Evolutionary conservation across 2,329 filamentous ascomycete species (phyloP).

Genomic region (Apiospora pterosperma): DNA sequence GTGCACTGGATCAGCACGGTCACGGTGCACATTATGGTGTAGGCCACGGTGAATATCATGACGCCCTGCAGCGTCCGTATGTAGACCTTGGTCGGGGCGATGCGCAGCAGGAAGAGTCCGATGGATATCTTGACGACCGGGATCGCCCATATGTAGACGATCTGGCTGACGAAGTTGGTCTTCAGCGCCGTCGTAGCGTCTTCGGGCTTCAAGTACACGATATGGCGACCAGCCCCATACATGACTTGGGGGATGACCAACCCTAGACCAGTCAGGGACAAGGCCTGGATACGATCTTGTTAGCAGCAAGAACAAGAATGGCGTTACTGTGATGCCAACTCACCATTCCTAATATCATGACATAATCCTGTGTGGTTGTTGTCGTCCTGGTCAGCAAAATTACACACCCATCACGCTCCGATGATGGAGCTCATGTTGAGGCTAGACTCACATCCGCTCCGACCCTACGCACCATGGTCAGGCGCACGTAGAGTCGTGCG

Average conservation of each 20-base stretch:
- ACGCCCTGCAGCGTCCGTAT: constrained; percentile 31
- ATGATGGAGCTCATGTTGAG: neutral
- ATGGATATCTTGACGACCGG: constrained; percentile 40
- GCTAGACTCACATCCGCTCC: constrained; percentile 10
- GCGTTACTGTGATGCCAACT: neutral
- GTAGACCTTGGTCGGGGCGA: constrained; percentile 33
- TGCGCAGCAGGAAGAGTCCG: constrained; percentile 37
- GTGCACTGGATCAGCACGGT: constrained; percentile 47
- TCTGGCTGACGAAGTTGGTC: constrained; percentile 40
- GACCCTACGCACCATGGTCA: constrained; percentile 9
- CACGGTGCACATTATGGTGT: constrained; percentile 33
- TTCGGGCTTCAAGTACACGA: constrained; percentile 34
- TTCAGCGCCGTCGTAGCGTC: constrained; percentile 35
- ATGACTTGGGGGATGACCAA: constrained; percentile 37
- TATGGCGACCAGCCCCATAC: constrained; percentile 43
- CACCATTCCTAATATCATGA: constrained; percentile 3
- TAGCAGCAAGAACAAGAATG: neutral
- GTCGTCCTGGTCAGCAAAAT: neutral
- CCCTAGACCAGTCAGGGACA: constrained; percentile 35
- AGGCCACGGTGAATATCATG: constrained; percentile 33
- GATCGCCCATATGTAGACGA: constrained; percentile 38
- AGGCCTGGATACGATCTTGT: constrained; percentile 15
- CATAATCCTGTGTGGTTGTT: neutral
- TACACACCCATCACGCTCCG: neutral
- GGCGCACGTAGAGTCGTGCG: constrained; percentile 11